Percentiles rank a stretch among this genome's conserved stretches.
Evolutionary conservation across 345 rosid species (phyloP).

Genomic region (Citrus cavaleriei): DNA sequence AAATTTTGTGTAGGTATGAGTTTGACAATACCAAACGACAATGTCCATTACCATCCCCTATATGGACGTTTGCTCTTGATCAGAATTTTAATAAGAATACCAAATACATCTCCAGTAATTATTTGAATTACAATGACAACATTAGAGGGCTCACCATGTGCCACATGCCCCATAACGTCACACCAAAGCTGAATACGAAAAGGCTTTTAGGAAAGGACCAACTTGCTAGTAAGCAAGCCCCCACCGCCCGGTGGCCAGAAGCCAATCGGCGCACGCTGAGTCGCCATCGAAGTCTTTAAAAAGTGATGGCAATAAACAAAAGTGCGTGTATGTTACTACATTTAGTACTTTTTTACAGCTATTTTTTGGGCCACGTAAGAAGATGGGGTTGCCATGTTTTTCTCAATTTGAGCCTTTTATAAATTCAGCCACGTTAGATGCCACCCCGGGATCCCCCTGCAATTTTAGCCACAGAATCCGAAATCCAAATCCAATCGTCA

Average conservation of each 20-base stretch:
- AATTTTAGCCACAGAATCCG: slow-evolving; percentile 9
- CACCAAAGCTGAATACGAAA: not conserved
- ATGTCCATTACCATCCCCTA: too few relatives aligned
- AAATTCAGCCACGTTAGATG: slow-evolving; percentile 10
- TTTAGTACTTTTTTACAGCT: not conserved
- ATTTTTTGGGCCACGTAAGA: slow-evolving; percentile 9
- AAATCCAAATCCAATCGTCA: not conserved
- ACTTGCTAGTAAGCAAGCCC: not conserved
- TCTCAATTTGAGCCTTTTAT: not conserved
- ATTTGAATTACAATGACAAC: not conserved
- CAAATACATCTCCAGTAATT: not conserved
- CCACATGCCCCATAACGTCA: not conserved
- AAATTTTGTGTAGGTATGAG: rapidly evolving
- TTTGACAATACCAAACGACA: rapidly evolving
- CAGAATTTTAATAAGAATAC: not conserved
- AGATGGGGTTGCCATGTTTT: slow-evolving; percentile 9
- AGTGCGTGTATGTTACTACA: too few relatives aligned
- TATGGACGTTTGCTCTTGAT: too few relatives aligned
- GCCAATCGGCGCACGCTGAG: not conserved
- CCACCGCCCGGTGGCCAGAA: not conserved
- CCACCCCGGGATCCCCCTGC: not conserved
- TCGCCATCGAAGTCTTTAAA: not conserved
- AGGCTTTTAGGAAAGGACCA: not conserved
- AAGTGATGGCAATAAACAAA: not conserved
- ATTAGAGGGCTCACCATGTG: not conserved